Conservation (phyloP, 2,329 filamentous ascomycete genomes). For the Albophoma yamanashiensis region DNA sequence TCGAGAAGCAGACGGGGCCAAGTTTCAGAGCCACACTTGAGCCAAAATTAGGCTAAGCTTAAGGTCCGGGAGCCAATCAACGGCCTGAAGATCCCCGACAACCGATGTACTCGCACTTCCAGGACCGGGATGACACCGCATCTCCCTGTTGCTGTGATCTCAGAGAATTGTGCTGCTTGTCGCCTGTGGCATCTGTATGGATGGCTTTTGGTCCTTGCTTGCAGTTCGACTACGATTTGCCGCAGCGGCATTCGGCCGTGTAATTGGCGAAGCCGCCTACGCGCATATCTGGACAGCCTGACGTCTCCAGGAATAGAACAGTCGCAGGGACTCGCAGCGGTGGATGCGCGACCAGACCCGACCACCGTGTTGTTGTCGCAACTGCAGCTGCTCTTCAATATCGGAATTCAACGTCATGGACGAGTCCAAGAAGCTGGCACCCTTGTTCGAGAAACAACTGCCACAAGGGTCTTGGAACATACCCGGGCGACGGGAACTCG, state of each 20-base stretch:
- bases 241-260: not conserved
- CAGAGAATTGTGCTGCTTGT: not conserved
- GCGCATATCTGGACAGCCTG: not conserved
- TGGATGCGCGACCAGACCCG: not conserved
- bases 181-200: not conserved
- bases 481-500: not conserved
- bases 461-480: not conserved
- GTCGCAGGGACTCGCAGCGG: not conserved
- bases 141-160: conserved; percentile 12
- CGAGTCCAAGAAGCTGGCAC: not conserved
- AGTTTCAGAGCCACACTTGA: not conserved
- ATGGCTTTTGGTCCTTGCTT: not conserved
- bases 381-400: not conserved
- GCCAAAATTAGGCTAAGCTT: conserved; percentile 22
- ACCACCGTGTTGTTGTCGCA: not conserved
- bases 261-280: not conserved
- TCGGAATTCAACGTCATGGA: not conserved
- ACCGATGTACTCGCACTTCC: conserved; percentile 13
- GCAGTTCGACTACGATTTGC: not conserved
- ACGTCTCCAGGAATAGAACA: not conserved
- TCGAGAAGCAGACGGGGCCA: not conserved
- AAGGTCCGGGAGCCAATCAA: conserved; percentile 21
- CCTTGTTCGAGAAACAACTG: not conserved
- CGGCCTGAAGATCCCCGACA: conserved; percentile 13
- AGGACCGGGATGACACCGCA: not conserved